These are phyloP conservation scores for Bisporella sp. DNA, from an alignment of 2,329 filamentous ascomycete species.

Conservation along the genomic window DNA sequence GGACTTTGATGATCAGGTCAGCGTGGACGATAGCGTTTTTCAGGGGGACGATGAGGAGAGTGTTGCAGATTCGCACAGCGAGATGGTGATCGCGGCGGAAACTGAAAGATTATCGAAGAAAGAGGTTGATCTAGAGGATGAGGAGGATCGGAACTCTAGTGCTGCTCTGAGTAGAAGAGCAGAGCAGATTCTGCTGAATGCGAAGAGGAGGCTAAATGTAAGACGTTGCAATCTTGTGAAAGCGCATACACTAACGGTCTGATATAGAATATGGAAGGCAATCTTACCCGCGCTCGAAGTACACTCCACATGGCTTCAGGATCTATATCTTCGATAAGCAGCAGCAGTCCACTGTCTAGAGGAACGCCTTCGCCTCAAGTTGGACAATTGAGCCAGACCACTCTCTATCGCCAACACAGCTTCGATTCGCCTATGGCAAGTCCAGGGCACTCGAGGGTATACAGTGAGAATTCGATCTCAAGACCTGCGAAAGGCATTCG, in stretches of 20 bases:
- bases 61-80: slow-evolving; percentile 35
- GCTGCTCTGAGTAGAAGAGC: slow-evolving; percentile 73
- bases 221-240: slow-evolving; percentile 27
- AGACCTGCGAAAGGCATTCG: slow-evolving; percentile 30
- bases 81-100: slow-evolving; percentile 25
- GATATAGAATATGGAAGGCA: slow-evolving; percentile 82
- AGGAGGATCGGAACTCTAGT: slow-evolving; percentile 62
- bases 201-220: slow-evolving; percentile 82
- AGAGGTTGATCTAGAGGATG: slow-evolving; percentile 29
- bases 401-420: slow-evolving; percentile 14
- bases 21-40: slow-evolving; percentile 58
- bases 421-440: slow-evolving; percentile 24
- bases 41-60: slow-evolving; percentile 64
- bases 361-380: slow-evolving; percentile 24
- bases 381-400: slow-evolving; percentile 17
- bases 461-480: slow-evolving; percentile 52
- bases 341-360: slow-evolving; percentile 30
- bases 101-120: slow-evolving; percentile 18
- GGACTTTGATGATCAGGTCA: slow-evolving; percentile 50
- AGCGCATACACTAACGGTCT: slow-evolving; percentile 10
- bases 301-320: slow-evolving; percentile 50
- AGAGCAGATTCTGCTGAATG: slow-evolving; percentile 86
- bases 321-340: slow-evolving; percentile 38
- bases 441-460: slow-evolving; percentile 50
- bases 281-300: slow-evolving; percentile 70